Percentiles rank a stretch among this genome's conserved stretches.
phyloP scores from a whole-genome alignment of 2,329 filamentous ascomycete species.

The Fusarium zealandicum region DNA sequence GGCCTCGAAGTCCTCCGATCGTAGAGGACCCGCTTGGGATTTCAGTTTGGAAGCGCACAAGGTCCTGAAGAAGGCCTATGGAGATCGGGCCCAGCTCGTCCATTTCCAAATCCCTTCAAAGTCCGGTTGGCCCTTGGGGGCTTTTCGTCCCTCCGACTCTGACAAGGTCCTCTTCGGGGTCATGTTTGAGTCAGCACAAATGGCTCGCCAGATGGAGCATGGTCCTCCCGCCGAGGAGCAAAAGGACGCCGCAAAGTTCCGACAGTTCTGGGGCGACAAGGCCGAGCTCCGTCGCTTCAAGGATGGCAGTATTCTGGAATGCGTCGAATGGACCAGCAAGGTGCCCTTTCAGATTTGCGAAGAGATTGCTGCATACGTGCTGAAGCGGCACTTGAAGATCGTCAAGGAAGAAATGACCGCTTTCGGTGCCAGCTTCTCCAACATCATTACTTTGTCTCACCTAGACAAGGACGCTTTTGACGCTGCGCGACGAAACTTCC shows the following conservation, averaged over 20 bases:
- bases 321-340: constrained; percentile 80
- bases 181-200: constrained; percentile 75
- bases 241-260: constrained; percentile 80
- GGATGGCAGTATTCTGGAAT: constrained; percentile 92
- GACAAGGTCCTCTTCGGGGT: constrained; percentile 68
- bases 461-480: constrained; percentile 69
- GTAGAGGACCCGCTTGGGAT: constrained; percentile 53
- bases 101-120: constrained; percentile 57
- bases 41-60: constrained; percentile 67
- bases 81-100: constrained; percentile 75
- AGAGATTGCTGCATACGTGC: constrained; percentile 78
- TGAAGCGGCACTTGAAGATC: constrained; percentile 73
- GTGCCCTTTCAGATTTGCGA: constrained; percentile 72
- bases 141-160: constrained; percentile 25
- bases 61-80: constrained; percentile 74
- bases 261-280: constrained; percentile 93
- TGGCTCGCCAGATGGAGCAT: constrained; percentile 81
- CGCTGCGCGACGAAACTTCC: constrained; percentile 72
- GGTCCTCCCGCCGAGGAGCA: constrained; percentile 88
- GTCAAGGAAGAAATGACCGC: constrained; percentile 61
- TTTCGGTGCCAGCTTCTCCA: constrained; percentile 59
- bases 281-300: constrained; percentile 93
- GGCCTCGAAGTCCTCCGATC: constrained; percentile 46
- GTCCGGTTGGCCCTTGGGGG: constrained; percentile 43
- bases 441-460: constrained; percentile 55